Conservation (phyloP, 148 eudicot species). For the Cornus florida region DNA sequence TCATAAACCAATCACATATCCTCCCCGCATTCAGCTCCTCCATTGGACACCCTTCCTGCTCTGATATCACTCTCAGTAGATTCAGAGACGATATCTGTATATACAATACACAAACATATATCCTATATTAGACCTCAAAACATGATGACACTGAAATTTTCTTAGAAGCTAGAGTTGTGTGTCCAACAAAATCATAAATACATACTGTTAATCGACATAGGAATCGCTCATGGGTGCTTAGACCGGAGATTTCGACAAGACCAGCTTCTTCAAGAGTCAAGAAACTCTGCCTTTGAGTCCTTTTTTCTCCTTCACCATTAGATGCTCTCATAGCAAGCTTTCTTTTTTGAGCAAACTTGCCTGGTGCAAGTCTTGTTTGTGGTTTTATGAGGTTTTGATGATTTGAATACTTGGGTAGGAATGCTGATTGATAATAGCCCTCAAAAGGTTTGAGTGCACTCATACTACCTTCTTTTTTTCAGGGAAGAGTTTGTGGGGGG, state of each 20-base stretch:
- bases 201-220: slow-evolving; percentile 85
- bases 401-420: not conserved
- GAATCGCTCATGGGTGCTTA: slow-evolving; percentile 78
- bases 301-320: slow-evolving; percentile 28
- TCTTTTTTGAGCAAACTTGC: slow-evolving; percentile 2
- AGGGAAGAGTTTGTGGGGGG: not conserved
- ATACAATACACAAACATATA: not conserved
- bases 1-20: slow-evolving; percentile 87
- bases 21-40: slow-evolving; percentile 95
- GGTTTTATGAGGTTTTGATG: not conserved
- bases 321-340: slow-evolving; percentile 34
- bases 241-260: slow-evolving; percentile 75
- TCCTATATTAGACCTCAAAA: not conserved
- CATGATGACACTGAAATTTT: not conserved
- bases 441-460: slow-evolving; percentile 18
- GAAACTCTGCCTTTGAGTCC: slow-evolving; percentile 41
- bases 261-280: slow-evolving; percentile 91
- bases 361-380: not conserved
- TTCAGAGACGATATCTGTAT: slow-evolving; percentile 83
- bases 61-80: slow-evolving; percentile 67
- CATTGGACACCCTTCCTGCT: slow-evolving; percentile 75
- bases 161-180: not conserved
- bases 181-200: not conserved
- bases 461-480: slow-evolving; percentile 10
- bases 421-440: slow-evolving; percentile 9